Percentiles rank a stretch among this genome's conserved stretches.
phyloP scores from a whole-genome alignment of 2,329 filamentous ascomycete species.

The Periglandula ipomoeae region DNA sequence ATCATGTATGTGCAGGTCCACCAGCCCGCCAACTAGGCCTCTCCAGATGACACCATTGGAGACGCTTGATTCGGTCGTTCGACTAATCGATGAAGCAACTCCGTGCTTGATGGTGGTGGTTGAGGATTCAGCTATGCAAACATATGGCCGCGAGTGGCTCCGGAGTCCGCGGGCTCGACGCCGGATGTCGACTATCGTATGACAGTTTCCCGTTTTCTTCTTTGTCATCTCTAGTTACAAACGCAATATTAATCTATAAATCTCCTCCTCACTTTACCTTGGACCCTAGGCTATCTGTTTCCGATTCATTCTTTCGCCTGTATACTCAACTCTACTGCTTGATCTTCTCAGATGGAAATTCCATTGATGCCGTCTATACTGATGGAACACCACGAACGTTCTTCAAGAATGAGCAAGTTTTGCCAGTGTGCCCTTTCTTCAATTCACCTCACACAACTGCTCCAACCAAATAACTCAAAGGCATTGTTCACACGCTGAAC shows the following conservation, averaged over 20 bases:
- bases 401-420: neutral
- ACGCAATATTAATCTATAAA: neutral
- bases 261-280: neutral
- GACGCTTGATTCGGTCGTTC: neutral
- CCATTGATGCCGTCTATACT: neutral
- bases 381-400: neutral
- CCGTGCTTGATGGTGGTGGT: neutral
- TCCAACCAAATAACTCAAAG: neutral
- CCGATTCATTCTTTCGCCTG: too few relatives aligned
- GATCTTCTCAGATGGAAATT: neutral
- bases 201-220: neutral
- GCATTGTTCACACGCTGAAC: slow-evolving; percentile 5
- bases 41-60: neutral
- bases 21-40: neutral
- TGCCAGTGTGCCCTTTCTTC: neutral
- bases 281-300: too few relatives aligned
- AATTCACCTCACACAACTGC: neutral
- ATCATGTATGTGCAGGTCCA: neutral
- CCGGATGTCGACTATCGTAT: too few relatives aligned
- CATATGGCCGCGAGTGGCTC: neutral
- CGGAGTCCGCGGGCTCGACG: neutral
- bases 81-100: neutral
- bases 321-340: neutral
- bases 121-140: neutral
- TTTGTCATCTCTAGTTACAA: neutral